Evolutionary conservation across 768 basidiomycete species (phyloP), one percentile per base, ranked within the genome.

Genomic region (Solioccasus polychromus): DNA sequence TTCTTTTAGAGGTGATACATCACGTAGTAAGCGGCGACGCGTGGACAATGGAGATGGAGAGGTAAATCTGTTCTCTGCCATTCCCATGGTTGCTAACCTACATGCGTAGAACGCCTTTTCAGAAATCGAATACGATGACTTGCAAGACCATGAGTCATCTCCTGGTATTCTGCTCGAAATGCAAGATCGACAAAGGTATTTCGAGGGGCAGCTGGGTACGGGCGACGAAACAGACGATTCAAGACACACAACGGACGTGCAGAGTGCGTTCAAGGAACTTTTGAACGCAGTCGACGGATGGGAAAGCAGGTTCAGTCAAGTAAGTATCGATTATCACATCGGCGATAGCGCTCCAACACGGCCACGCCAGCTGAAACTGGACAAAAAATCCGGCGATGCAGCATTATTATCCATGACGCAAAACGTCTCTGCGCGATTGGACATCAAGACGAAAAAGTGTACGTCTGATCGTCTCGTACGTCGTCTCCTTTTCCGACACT

Each of bases 111-210:
- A 57, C 23, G 42, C 67, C 22, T 75, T 75, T 36, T 60, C 68
- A 19, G 80, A 89, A 59, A 85, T 98, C 42, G 88, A 92, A 47
- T 71, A 94, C 3, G 86, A 90, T 42, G 95, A 98, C 59, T 72
- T 98, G 22, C 83, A 83, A 54, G 85, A 85, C 37, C 74, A 78
- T 2, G 79, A 85, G 45, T 58, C 74, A 0, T 77, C 85, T 0
- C 59, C 69, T 18, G 89, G 89, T 3, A 87, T 96, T 24, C 61
- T 83, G 2, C 73, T 98, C 29, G 85, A 96, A 50, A 92, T 96
- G 83, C 83, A 87, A 66, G 88, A 89, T 55, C 78, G 83, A 43
- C 82, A 88, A 54, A 77, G 85, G 10, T 90, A 88, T 60, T 93
- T 90, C 48, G 88, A 92, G 58, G 86, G 82, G 5, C 71, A 80